Base-by-base conservation (phyloP, 2,329 filamentous ascomycete genomes). In the Chrysoporthe cubensis region DNA sequence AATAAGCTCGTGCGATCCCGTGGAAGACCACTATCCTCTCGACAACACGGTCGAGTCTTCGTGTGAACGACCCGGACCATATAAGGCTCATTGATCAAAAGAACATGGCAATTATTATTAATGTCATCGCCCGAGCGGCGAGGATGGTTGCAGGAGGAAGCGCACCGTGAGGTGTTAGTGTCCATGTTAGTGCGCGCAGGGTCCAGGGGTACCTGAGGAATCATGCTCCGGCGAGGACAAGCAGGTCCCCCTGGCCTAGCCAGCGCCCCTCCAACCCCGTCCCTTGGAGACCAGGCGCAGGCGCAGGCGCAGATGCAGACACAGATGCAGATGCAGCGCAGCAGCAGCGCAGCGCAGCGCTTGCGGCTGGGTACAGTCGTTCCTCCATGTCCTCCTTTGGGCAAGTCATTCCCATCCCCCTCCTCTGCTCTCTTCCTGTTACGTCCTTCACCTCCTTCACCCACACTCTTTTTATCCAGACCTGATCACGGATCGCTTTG, bases 401-500 rank as follows among this genome's bases (percentile, higher is more conserved):
- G 62, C 62, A 64, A 57, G 62, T 46, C 62, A 59, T 52, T 40
- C 54, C 44, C 37, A 42, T 21, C 42, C 52, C 54, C 44, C 42
- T 64, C 62, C 32, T 64, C 50, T 58, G 6, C 42, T 57, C 32
- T 40, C 48, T 34, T 44, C 48, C 32, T 54, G 50, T 14, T 57
- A n/a, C 48, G 52, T 65, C 26, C 44, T 42, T 52, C n/a, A 43
- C 54, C 56, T 46, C 52, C 43, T 56, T 44, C 50, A 71, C 71
- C 78, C 79, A 77, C 79, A 79, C 78, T 81, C 78, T 79, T 81
- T 71, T 58, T 21, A 43, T 40, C 43, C 46, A 58, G 60, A 50
- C 52, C 56, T 68, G 65, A 58, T 65, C 64, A 66, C 66, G 34
- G 43, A 62, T 65, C 58, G 48, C 66, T 65, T 52, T 58, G 58